Evolutionary conservation across 1,284 basidiomycete genomes (phyloP).

Genomic region (Trametes polyzona): DNA sequence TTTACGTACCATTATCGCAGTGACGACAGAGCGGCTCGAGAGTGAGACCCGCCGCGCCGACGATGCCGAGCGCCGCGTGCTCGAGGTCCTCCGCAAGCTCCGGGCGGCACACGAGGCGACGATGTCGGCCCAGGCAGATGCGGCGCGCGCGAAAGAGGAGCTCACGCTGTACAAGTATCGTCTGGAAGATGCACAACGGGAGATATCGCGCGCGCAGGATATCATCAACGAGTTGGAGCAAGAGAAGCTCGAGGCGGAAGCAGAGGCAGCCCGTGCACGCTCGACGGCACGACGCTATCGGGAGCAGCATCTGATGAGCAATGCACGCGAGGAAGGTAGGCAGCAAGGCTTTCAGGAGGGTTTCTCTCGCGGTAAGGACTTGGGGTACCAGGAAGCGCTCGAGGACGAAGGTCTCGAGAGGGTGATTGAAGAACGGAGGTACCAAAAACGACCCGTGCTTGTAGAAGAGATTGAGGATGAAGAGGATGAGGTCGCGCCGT

Average conservation of each 20-base stretch:
- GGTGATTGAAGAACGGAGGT: conserved; percentile 12
- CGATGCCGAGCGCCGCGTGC: conserved; percentile 48
- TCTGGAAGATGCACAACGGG: conserved; percentile 50
- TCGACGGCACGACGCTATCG: conserved; percentile 46
- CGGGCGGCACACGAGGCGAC: conserved; percentile 46
- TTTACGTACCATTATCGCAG: conserved; percentile 41
- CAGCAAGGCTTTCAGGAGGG: conserved; percentile 47
- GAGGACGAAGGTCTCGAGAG: conserved; percentile 2
- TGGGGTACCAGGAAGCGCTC: conserved; percentile 27
- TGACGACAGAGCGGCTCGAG: conserved; percentile 47
- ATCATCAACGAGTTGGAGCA: conserved; percentile 46
- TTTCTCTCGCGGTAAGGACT: conserved; percentile 36
- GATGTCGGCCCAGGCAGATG: conserved; percentile 45
- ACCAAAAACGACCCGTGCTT: conserved; percentile 15
- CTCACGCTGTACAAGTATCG: conserved; percentile 50
- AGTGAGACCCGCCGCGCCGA: conserved; percentile 48
- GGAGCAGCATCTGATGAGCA: conserved; percentile 44
- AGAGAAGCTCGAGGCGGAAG: conserved; percentile 48
- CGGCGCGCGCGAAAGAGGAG: conserved; percentile 45
- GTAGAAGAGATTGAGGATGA: conserved; percentile 26
- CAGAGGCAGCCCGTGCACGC: conserved; percentile 47
- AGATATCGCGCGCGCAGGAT: conserved; percentile 51
- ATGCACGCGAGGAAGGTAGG: conserved; percentile 49
- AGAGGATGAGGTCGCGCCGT: conserved; percentile 19
- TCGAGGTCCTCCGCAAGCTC: conserved; percentile 47